These are phyloP conservation scores for Acanthamoeba lenticulata DNA, from an alignment of 208 protist genomes.

Conservation along the genomic window DNA sequence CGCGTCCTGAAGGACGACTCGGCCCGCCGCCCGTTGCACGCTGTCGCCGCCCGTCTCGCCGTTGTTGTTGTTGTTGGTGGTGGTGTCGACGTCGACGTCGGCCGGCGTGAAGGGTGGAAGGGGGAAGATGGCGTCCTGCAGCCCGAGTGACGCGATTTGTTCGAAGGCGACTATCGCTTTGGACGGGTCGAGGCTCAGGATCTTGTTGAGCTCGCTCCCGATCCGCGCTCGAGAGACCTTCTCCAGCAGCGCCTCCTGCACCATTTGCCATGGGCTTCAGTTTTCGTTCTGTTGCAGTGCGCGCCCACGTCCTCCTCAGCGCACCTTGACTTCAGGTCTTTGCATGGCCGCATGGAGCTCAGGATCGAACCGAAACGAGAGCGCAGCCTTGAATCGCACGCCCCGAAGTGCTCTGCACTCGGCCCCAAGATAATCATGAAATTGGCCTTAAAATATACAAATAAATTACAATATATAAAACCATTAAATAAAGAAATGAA, in stretches of 20 bases:
- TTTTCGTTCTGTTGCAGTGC: too few species aligned
- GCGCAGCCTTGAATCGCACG: constrained; percentile 91
- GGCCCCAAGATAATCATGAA: constrained; percentile 74
- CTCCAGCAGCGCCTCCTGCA: background rate
- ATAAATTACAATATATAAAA: too few species aligned
- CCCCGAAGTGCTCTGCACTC: constrained; percentile 89
- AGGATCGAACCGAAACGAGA: constrained; percentile 90
- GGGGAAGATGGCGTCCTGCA: background rate
- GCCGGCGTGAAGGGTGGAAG: background rate
- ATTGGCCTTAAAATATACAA: too few species aligned
- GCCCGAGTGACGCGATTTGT: background rate
- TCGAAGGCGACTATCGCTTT: background rate
- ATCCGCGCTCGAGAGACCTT: background rate
- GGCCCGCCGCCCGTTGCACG: too few species aligned
- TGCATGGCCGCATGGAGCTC: constrained; percentile 54
- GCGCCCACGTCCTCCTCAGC: too few species aligned
- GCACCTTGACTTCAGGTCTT: constrained; percentile 17
- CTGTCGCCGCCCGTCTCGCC: background rate
- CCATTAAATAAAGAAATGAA: too few species aligned
- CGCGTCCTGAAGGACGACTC: too few species aligned
- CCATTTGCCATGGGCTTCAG: too few species aligned
- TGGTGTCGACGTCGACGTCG: too few species aligned
- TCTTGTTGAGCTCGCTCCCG: background rate
- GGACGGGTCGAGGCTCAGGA: background rate
- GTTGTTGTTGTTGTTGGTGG: background rate